phyloP scores from a whole-genome alignment of 176 grass and related monocot genomes.

The Neostapfia colusana region DNA sequence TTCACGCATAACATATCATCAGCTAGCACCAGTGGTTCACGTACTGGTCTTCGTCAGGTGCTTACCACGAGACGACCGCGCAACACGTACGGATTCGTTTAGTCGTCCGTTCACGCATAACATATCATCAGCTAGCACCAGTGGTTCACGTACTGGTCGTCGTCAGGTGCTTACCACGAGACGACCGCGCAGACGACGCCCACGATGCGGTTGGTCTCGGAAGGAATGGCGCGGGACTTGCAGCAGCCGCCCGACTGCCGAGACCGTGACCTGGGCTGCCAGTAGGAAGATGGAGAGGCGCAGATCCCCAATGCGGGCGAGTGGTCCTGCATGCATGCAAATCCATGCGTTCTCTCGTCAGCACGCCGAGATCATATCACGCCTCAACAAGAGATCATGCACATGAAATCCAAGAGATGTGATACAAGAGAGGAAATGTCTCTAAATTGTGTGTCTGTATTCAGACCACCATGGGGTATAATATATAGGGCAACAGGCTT shows the following conservation, averaged over 20 bases:
- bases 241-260: slow-evolving; percentile 28
- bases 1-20: too few species aligned
- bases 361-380: neutral
- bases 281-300: slow-evolving; percentile 31
- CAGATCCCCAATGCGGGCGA: neutral
- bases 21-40: too few species aligned
- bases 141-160: neutral
- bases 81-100: neutral
- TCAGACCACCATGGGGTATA: too few species aligned
- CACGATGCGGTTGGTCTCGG: slow-evolving; percentile 21
- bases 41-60: neutral
- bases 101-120: neutral
- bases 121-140: too few species aligned
- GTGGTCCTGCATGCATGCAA: neutral
- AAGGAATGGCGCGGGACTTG: slow-evolving; percentile 28
- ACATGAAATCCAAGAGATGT: too few species aligned
- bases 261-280: slow-evolving; percentile 17
- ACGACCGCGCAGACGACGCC: slow-evolving; percentile 24
- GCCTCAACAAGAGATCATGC: neutral
- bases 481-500: too few species aligned
- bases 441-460: too few species aligned
- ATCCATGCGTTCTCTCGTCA: neutral
- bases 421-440: too few species aligned
- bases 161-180: slow-evolving; percentile 28
- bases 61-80: slow-evolving; percentile 35